A percentile compares a stretch with the other conserved stretches of the same genome.
These are phyloP conservation scores for Nicotiana rustica DNA, from an alignment of 305 asterid genomes.

Conservation along the genomic window DNA sequence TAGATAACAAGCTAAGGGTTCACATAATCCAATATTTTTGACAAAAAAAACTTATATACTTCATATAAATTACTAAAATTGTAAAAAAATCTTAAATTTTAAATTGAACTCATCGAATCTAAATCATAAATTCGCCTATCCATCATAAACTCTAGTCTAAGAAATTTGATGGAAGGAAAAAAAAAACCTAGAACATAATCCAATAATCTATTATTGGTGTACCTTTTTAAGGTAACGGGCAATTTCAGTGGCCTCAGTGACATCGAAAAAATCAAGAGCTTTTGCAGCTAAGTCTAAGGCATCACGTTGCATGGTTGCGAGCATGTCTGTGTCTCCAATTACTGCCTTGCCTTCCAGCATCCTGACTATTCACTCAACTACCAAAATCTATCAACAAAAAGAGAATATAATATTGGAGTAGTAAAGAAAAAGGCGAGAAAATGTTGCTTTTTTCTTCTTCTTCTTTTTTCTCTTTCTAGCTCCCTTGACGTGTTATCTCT, in stretches of 20 bases:
- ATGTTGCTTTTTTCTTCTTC: neutral
- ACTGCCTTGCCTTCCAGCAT: slow-evolving; percentile 92
- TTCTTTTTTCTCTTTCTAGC: neutral
- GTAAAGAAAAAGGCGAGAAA: neutral
- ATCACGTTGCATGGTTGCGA: slow-evolving; percentile 67
- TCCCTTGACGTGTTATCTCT: neutral
- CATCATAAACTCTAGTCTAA: neutral
- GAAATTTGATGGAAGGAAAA: neutral
- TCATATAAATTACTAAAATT: no score
- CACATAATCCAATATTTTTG: neutral
- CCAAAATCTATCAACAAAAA: neutral
- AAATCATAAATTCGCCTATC: neutral
- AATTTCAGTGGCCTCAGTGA: slow-evolving; percentile 78
- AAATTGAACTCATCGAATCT: no score
- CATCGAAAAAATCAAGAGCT: slow-evolving; percentile 86
- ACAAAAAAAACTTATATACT: no score
- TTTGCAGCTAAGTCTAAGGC: slow-evolving; percentile 87
- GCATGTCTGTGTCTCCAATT: slow-evolving; percentile 88
- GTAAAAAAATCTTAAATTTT: no score
- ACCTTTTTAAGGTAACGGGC: slow-evolving; percentile 86
- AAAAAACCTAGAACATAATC: neutral
- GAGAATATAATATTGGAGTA: neutral
- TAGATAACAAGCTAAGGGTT: neutral
- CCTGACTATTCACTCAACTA: neutral
- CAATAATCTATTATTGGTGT: neutral